Evolutionary conservation across 768 basidiomycete species (phyloP).

Genomic region (Boletus subparvulus): DNA sequence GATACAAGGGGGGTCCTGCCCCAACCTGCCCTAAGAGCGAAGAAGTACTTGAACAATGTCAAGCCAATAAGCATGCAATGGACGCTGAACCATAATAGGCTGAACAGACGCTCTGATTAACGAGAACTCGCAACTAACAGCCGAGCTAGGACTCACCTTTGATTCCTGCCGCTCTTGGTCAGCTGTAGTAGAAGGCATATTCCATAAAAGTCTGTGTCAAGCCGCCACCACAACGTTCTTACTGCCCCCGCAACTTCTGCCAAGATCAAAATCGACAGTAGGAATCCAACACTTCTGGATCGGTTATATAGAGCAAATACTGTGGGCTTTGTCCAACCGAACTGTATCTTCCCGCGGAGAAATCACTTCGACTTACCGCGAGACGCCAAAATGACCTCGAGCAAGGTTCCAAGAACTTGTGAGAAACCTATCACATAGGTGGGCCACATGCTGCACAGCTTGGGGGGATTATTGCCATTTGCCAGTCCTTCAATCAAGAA

Average conservation of each 20-base stretch:
- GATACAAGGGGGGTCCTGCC: constrained; percentile 20
- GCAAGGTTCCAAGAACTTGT: constrained; percentile 10
- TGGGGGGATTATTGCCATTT: constrained; percentile 9
- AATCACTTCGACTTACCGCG: constrained; percentile 10
- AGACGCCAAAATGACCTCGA: constrained; percentile 18
- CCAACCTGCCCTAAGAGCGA: constrained; percentile 14
- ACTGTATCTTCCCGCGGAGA: not conserved
- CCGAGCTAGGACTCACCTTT: constrained; percentile 6
- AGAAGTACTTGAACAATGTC: constrained; percentile 21
- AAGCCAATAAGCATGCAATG: constrained; percentile 18
- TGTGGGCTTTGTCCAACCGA: not conserved
- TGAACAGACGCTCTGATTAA: not conserved
- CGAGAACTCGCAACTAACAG: not conserved
- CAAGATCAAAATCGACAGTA: constrained; percentile 5
- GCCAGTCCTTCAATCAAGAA: constrained; percentile 3
- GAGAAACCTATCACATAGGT: not conserved
- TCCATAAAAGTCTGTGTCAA: not conserved
- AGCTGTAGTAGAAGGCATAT: constrained; percentile 9
- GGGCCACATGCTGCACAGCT: constrained; percentile 11
- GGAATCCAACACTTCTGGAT: constrained; percentile 10
- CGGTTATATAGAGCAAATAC: constrained; percentile 23
- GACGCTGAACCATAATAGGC: constrained; percentile 11
- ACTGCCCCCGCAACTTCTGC: not conserved
- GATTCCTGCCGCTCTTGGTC: not conserved
- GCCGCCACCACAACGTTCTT: not conserved